phyloP scores from a whole-genome alignment of 176 grass and related monocot species.

The Avena eriantha region DNA sequence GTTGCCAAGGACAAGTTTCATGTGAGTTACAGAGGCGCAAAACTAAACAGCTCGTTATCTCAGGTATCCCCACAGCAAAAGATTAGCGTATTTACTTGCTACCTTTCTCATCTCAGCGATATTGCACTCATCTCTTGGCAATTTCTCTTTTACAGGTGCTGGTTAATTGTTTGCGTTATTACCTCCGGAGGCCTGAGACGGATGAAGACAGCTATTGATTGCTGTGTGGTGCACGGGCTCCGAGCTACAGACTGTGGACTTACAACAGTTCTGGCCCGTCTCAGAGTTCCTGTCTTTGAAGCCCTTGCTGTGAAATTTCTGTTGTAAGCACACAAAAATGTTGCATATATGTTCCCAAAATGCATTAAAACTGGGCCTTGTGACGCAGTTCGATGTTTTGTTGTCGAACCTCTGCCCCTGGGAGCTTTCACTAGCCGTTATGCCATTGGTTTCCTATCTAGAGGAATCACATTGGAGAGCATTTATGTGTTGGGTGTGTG shows the following conservation, averaged over 20 bases:
- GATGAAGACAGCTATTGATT: slow-evolving; percentile 95
- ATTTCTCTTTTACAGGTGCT: slow-evolving; percentile 57
- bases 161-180: slow-evolving; percentile 80
- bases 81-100: not conserved
- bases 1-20: slow-evolving; percentile 98
- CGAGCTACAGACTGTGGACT: not conserved
- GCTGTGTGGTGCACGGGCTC: not conserved
- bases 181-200: slow-evolving; percentile 90
- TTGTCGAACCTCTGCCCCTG: slow-evolving; percentile 19
- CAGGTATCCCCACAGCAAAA: slow-evolving; percentile 54
- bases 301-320: slow-evolving; percentile 28
- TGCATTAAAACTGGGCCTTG: slow-evolving; percentile 38
- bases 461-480: slow-evolving; percentile 39
- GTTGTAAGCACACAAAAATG: slow-evolving; percentile 27
- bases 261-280: not conserved
- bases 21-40: slow-evolving; percentile 97
- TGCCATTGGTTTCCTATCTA: slow-evolving; percentile 29
- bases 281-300: slow-evolving; percentile 24
- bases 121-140: not conserved
- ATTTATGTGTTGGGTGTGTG: slow-evolving; percentile 23
- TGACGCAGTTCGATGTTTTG: slow-evolving; percentile 8
- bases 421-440: slow-evolving; percentile 11
- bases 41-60: slow-evolving; percentile 78
- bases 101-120: slow-evolving; percentile 31
- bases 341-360: not conserved